Conservation (phyloP, 768 basidiomycete species). For the Postia placenta region DNA sequence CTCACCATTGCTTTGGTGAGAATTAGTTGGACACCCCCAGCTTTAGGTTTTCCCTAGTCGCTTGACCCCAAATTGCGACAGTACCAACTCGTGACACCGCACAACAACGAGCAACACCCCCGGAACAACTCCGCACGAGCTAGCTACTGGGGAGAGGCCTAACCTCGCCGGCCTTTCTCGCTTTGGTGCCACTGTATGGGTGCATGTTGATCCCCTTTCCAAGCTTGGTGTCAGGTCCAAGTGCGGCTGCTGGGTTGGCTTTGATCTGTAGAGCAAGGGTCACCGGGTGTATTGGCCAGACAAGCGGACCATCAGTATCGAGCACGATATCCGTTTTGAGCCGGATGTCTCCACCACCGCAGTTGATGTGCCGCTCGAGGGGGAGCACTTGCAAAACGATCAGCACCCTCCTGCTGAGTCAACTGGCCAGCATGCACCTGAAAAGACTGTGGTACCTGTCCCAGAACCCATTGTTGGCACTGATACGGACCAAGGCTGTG, state of each 20-base stretch:
- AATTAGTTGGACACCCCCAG: no score
- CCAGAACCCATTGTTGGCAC: no score
- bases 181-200: conserved; percentile 10
- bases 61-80: no score
- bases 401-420: no score
- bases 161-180: conserved; percentile 11
- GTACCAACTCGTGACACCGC: no score
- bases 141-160: conserved; percentile 10
- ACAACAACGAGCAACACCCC: no score
- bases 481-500: no score
- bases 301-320: conserved; percentile 19
- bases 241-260: conserved; percentile 10
- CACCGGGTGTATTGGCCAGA: conserved; percentile 30
- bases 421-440: no score
- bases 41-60: no score
- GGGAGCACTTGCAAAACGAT: no score
- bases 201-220: neutral
- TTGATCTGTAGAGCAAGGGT: conserved; percentile 18
- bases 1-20: no score
- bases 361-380: conserved; percentile 9
- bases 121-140: conserved; percentile 17
- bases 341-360: neutral
- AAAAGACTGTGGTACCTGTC: no score
- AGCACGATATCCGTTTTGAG: conserved; percentile 21
- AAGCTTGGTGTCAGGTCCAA: conserved; percentile 7